Base-by-base conservation (phyloP, 2,329 filamentous ascomycete genomes). In the Penicillium sp. region DNA sequence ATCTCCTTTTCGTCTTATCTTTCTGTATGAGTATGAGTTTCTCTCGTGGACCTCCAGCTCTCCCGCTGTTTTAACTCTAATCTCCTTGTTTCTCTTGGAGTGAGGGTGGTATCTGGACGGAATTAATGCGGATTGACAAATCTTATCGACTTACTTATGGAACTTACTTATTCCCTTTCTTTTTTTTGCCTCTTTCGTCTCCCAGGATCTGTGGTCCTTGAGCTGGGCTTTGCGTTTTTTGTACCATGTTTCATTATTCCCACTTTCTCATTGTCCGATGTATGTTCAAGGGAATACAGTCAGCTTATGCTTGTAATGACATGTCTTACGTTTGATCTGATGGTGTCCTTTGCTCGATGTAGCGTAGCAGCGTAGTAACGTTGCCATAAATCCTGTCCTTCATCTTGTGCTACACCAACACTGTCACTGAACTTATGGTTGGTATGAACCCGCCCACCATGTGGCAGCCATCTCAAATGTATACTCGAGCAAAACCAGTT, bases 271-370 rank as follows among this genome's bases (percentile, higher is more conserved):
- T 27, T 27, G 30, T 46, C 32, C 30, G 17, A 41, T 52, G 30
- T 55, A 50, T 34, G n/a, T 49, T 21, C 39, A 52, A 49, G 46
- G 51, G 50, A 49, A 51, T 40, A 51, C 55, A 55, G 54, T 53
- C 40, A 27, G 26, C 52, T 27, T 45, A 43, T 52, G 49, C 46
- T 59, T 55, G 56, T 59, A 58, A 59, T 59, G 54, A 49, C 49
- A 57, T 44, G 36, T 45, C 37, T 42, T 30, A 51, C 48, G 34
- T 41, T 48, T 48, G 7, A 42, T 42, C 24, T 55, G 20, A 49
- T 40, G n/a, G 21, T 24, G 18, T 23, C 18, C 10, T 37, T 10
- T 6, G 24, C 6, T 27, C 5, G 24, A 6, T 27, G 10, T 27
- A 6, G 24, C 10, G 24, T 27, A 27, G 24, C 24, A 27, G n/a